Percentiles rank a stretch among this genome's conserved stretches.
phyloP scores from a whole-genome alignment of 2,329 filamentous ascomycete species.

The Podosphaera leucotricha region DNA sequence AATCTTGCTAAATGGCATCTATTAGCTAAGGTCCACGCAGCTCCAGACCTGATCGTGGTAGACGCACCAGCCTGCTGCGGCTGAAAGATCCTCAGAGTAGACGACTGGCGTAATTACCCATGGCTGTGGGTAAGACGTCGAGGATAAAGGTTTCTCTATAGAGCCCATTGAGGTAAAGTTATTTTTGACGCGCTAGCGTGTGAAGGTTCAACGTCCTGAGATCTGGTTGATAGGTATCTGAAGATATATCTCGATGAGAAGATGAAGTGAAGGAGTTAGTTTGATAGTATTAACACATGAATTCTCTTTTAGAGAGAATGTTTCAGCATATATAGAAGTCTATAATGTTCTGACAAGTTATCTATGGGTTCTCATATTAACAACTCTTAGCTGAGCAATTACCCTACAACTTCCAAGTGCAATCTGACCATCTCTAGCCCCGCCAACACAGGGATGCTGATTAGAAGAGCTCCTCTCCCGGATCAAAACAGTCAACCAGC shows the following conservation, averaged over 20 bases:
- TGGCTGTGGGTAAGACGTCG: conserved; percentile 4
- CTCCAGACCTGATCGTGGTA: neutral
- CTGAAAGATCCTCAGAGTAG: conserved; percentile 10
- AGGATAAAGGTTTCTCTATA: neutral
- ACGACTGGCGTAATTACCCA: conserved; percentile 13
- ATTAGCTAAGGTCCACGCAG: neutral
- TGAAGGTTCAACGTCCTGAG: neutral
- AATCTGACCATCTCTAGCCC: too few species aligned
- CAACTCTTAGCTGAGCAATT: too few species aligned
- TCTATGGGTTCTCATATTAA: too few species aligned
- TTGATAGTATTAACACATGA: too few species aligned
- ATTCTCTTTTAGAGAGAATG: too few species aligned
- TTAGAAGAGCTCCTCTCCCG: too few species aligned
- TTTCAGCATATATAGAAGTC: too few species aligned
- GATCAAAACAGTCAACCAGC: too few species aligned
- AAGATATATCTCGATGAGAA: neutral
- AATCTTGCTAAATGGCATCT: conserved; percentile 24
- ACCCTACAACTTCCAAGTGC: too few species aligned
- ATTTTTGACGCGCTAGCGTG: neutral
- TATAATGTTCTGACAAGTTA: too few species aligned
- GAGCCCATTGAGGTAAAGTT: conserved; percentile 5
- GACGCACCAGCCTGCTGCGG: conserved; percentile 13
- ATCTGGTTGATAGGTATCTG: neutral
- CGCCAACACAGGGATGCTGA: too few species aligned
- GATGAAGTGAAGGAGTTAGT: neutral